These are phyloP conservation scores for Tetrahymena malaccensis DNA, from an alignment of 73 alveolate genomes.

Conservation along the genomic window DNA sequence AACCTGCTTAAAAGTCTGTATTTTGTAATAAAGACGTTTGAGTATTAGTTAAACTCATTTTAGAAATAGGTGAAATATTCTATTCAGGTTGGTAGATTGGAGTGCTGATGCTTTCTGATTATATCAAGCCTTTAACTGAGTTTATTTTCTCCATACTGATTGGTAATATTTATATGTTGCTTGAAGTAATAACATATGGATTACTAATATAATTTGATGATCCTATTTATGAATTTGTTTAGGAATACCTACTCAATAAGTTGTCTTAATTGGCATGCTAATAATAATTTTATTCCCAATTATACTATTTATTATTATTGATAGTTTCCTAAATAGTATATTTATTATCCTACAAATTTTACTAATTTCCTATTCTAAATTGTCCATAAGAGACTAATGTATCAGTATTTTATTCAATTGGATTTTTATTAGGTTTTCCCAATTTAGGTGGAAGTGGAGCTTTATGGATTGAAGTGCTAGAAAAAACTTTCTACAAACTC, in stretches of 20 bases:
- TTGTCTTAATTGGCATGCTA: neutral
- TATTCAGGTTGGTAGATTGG: neutral
- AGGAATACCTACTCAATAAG: neutral
- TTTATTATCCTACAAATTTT: neutral
- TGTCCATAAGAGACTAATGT: neutral
- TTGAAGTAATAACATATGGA: neutral
- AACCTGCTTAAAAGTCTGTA: neutral
- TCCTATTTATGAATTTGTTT: neutral
- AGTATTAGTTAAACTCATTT: neutral
- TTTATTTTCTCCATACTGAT: neutral
- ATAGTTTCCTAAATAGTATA: neutral
- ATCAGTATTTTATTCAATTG: neutral
- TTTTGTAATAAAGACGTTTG: neutral
- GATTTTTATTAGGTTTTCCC: neutral
- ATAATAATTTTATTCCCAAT: neutral
- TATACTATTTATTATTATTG: neutral
- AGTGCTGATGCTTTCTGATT: neutral
- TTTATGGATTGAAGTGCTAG: neutral
- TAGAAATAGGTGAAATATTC: neutral
- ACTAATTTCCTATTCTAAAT: neutral
- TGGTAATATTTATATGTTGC: neutral
- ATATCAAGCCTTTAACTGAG: neutral
- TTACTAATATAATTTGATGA: neutral
- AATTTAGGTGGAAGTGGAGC: neutral
- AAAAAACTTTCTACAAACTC: neutral